These are phyloP conservation scores for Musa itinerans DNA, from an alignment of 176 grass and related monocot genomes.

Conservation along the genomic window DNA sequence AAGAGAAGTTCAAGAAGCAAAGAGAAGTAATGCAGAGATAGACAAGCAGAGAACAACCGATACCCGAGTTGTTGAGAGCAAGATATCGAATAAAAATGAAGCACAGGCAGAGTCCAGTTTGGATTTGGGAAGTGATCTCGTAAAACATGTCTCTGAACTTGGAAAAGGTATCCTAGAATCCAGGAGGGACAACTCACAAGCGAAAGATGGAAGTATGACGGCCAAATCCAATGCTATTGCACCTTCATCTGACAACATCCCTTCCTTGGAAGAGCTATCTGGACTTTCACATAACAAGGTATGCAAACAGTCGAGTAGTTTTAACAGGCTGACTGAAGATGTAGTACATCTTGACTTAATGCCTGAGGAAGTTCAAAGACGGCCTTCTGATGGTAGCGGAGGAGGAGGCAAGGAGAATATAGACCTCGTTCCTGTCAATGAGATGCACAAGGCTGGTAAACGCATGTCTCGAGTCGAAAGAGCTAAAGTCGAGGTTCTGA, in stretches of 20 bases:
- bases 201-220: neutral
- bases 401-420: conserved; percentile 46
- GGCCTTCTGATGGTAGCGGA: neutral
- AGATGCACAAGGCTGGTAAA: conserved; percentile 22
- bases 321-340: neutral
- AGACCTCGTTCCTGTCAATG: neutral
- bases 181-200: conserved; percentile 31
- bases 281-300: too few species aligned
- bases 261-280: neutral
- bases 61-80: neutral
- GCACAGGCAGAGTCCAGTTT: conserved; percentile 18
- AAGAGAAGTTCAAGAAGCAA: conserved; percentile 58
- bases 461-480: conserved; percentile 47
- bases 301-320: neutral
- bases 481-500: conserved; percentile 43
- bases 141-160: conserved; percentile 52
- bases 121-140: conserved; percentile 38
- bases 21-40: conserved; percentile 17
- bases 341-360: neutral
- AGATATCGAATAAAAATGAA: conserved; percentile 6
- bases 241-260: neutral
- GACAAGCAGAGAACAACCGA: conserved; percentile 9
- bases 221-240: neutral
- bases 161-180: conserved; percentile 50
- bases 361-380: neutral